Percentiles rank a stretch among this genome's conserved stretches.
Evolutionary conservation across 345 rosid genomes (phyloP).

Genomic region (Rubroshorea leprosula): DNA sequence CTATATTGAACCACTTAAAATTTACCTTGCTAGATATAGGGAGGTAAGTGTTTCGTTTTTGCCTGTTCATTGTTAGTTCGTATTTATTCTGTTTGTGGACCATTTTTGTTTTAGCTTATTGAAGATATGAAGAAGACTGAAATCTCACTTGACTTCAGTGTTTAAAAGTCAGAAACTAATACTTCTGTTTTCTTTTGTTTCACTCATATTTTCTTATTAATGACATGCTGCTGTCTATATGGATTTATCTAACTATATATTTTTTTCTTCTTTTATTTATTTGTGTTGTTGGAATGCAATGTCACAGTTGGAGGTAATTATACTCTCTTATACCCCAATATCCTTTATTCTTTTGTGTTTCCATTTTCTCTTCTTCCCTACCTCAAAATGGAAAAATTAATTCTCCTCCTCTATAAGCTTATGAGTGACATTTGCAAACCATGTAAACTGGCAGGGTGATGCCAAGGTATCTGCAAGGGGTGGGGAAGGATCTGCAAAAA

Average conservation of each 20-base stretch:
- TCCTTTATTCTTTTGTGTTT: too few species aligned
- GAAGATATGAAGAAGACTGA: neutral
- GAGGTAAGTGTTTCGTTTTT: slow-evolving; percentile 33
- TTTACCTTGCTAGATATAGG: slow-evolving; percentile 55
- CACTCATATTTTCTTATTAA: neutral
- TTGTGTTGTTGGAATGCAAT: neutral
- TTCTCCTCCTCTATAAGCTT: too few species aligned
- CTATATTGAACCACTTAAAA: slow-evolving; percentile 56
- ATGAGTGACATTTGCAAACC: too few species aligned
- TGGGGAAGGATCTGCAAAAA: slow-evolving; percentile 52
- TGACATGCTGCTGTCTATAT: neutral
- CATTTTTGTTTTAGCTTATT: neutral
- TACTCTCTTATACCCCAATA: neutral
- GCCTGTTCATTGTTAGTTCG: too few species aligned
- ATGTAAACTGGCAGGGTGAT: slow-evolving; percentile 49
- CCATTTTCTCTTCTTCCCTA: too few species aligned
- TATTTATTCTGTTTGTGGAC: neutral
- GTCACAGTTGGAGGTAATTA: slow-evolving; percentile 64
- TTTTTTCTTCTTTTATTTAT: neutral
- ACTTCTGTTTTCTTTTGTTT: neutral
- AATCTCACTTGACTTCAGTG: neutral
- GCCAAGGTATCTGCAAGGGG: slow-evolving; percentile 61
- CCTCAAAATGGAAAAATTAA: neutral
- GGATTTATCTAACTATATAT: neutral
- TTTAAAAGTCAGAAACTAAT: neutral